Evolutionary conservation across 1,284 basidiomycete species (phyloP), one percentile per base, ranked within the genome.

Genomic region (Entoloma clypeatum): DNA sequence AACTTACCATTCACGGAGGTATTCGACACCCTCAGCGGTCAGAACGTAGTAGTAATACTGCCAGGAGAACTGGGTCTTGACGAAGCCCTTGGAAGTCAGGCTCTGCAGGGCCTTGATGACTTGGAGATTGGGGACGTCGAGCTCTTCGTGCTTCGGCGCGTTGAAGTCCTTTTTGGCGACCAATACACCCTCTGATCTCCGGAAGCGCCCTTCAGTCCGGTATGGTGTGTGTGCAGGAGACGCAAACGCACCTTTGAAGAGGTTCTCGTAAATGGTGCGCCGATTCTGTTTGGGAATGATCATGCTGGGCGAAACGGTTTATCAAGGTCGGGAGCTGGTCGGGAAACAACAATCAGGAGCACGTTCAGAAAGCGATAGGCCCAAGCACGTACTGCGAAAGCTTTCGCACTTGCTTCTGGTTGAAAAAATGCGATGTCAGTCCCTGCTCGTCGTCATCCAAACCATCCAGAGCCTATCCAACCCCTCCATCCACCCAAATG

Each of bases 81-180:
- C 92, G 71, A 78, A 86, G 52, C 93, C 92, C 71, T 81, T 86
- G 48, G 93, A 97, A 64, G 91, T 98, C 58, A 99, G 78, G 69
- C 90, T 94, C 71, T 99, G 95, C 75, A 95, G 86, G 50, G 92
- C 92, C 82, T 99, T 99, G 81, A 99, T 96, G 59, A 99, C 96
- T 68, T 97, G 78, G 54, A 99, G 86, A 75, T 99, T 99, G 56
- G 90, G 89, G 61, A 98, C 86, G 53, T 94, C 89, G 55, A 99
- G 82, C 63, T 98, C 94, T 61, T 96, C 92, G 67, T 99, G 96
- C 71, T 95, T 92, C 44, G 92, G 88, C 48, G 91, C 88, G 66
- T 97, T 95, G 77, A 79, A 98, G 73, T 99, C 93, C 78, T 99
- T 99, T 78, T 96, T 94, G 61, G 95, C 95, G 65, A 99, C 95